Conservation (phyloP, 108 stramenopile species). For the Chaetoceros tenuissimus region DNA sequence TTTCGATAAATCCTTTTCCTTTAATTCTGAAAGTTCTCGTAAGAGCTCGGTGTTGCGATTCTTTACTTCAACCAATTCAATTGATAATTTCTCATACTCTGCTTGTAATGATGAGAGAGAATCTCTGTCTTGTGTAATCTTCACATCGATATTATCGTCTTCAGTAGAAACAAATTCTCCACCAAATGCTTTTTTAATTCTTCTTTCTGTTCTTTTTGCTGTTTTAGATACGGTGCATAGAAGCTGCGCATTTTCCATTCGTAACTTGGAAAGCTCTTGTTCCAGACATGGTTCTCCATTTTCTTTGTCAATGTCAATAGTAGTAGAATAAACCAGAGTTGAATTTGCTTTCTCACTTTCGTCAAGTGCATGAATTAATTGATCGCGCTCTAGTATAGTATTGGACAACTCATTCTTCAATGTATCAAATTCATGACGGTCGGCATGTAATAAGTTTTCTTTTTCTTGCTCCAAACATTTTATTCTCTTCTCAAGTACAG, state of each 20-base stretch:
- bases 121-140: constrained; percentile 46
- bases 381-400: constrained; percentile 55
- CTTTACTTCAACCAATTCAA: constrained; percentile 6
- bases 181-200: constrained; percentile 55
- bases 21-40: constrained; percentile 13
- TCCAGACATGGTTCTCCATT: constrained; percentile 23
- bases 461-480: constrained; percentile 57
- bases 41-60: constrained; percentile 6
- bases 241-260: constrained; percentile 69
- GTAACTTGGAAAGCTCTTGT: constrained; percentile 43
- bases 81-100: constrained; percentile 33
- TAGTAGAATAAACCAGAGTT: constrained; percentile 27
- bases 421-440: constrained; percentile 43
- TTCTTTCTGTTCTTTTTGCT: constrained; percentile 43
- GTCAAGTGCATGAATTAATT: constrained; percentile 46
- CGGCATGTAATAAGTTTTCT: constrained; percentile 29
- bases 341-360: constrained; percentile 63
- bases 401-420: constrained; percentile 55
- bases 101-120: constrained; percentile 27
- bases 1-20: constrained; percentile 5
- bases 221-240: constrained; percentile 51
- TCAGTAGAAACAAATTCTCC: constrained; percentile 55
- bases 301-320: constrained; percentile 11
- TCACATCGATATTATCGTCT: constrained; percentile 65
- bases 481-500: constrained; percentile 67